Evolutionary conservation across 345 rosid genomes (phyloP).

Genomic region (Balakata baccata): DNA sequence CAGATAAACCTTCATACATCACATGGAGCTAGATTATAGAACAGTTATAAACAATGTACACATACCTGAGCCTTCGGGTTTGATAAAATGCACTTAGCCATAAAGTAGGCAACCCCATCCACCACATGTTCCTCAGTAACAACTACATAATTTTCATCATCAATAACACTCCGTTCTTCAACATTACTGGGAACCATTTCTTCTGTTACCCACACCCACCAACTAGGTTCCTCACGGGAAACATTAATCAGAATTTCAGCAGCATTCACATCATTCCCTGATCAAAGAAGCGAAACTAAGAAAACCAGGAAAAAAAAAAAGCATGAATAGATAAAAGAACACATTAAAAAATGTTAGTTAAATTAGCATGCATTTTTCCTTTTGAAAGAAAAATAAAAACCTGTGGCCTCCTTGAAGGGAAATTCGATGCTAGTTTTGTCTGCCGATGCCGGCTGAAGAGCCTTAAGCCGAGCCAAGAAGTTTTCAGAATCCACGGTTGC

Average conservation of each 20-base stretch:
- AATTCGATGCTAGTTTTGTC: constrained; percentile 51
- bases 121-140: constrained; percentile 76
- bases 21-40: not conserved
- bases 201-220: constrained; percentile 97
- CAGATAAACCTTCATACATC: constrained; percentile 7
- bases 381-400: constrained; percentile 26
- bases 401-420: constrained; percentile 86
- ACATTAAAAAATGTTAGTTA: not conserved
- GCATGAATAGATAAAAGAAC: not conserved
- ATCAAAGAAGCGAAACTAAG: constrained; percentile 4
- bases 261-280: constrained; percentile 61
- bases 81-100: constrained; percentile 83
- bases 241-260: constrained; percentile 67
- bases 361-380: not conserved
- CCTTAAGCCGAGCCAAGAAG: constrained; percentile 57
- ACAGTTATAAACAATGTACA: not conserved
- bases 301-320: constrained; percentile 3
- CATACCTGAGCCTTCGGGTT: constrained; percentile 76
- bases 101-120: constrained; percentile 86
- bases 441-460: constrained; percentile 42
- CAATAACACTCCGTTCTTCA: constrained; percentile 78
- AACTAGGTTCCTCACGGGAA: constrained; percentile 73
- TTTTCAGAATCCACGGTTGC: constrained; percentile 67
- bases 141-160: constrained; percentile 68
- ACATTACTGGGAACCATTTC: constrained; percentile 74